Percentiles rank a stretch among this genome's conserved stretches.
phyloP scores from a whole-genome alignment of 2,329 filamentous ascomycete genomes.

The Alternaria gansuensis region DNA sequence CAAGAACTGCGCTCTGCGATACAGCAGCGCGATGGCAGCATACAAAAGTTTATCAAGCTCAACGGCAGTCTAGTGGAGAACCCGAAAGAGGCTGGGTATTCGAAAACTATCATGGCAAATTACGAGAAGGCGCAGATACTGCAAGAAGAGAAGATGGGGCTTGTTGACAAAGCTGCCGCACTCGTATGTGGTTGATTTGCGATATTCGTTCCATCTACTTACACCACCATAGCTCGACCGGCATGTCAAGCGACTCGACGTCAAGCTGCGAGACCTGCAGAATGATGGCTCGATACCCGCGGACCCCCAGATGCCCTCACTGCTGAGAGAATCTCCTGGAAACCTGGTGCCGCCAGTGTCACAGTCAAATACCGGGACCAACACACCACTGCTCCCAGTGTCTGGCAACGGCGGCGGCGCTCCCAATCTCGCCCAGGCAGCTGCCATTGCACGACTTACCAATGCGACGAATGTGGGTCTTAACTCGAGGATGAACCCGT shows the following conservation, averaged over 20 bases:
- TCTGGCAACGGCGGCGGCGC: slow-evolving; percentile 65
- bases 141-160: slow-evolving; percentile 76
- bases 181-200: slow-evolving; percentile 58
- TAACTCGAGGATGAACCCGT: slow-evolving; percentile 42
- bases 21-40: slow-evolving; percentile 74
- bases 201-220: slow-evolving; percentile 16
- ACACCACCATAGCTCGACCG: slow-evolving; percentile 61
- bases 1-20: slow-evolving; percentile 74
- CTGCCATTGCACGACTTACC: slow-evolving; percentile 56
- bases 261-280: slow-evolving; percentile 68
- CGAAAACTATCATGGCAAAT: slow-evolving; percentile 71
- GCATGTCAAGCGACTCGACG: slow-evolving; percentile 69
- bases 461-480: slow-evolving; percentile 49
- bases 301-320: slow-evolving; percentile 67
- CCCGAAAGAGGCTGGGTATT: slow-evolving; percentile 76
- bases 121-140: slow-evolving; percentile 74
- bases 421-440: slow-evolving; percentile 62
- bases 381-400: slow-evolving; percentile 63
- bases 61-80: slow-evolving; percentile 78
- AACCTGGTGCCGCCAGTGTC: slow-evolving; percentile 61
- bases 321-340: slow-evolving; percentile 61
- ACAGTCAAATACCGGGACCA: slow-evolving; percentile 55
- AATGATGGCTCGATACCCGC: slow-evolving; percentile 67
- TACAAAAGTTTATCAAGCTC: slow-evolving; percentile 82
- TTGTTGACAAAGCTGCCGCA: slow-evolving; percentile 71